phyloP scores from a whole-genome alignment of 441 rosid species.

The Aleurites moluccanus region DNA sequence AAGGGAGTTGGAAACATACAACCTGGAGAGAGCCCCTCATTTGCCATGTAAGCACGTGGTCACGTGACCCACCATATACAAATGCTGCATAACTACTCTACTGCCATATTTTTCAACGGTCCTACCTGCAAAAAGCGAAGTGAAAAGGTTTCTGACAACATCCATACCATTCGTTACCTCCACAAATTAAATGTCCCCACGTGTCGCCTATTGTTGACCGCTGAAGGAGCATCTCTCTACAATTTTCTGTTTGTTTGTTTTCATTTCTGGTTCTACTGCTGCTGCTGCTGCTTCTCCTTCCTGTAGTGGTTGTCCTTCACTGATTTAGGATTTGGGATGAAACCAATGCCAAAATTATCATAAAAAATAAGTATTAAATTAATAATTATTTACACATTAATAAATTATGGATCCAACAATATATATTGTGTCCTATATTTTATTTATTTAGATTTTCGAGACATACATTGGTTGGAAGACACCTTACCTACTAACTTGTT shows the following conservation, averaged over 20 bases:
- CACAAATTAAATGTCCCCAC: slow-evolving; percentile 7
- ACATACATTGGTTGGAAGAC: background rate
- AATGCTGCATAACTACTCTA: slow-evolving; percentile 13
- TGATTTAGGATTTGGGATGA: background rate
- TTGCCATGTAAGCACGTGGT: slow-evolving; percentile 34
- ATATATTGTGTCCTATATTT: no score
- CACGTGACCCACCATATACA: slow-evolving; percentile 26
- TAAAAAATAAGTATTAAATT: no score
- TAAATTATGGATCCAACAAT: no score
- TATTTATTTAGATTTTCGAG: no score
- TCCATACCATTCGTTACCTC: slow-evolving; percentile 16
- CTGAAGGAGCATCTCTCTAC: slow-evolving; percentile 7
- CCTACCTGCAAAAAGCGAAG: slow-evolving; percentile 31
- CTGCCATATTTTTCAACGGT: slow-evolving; percentile 6
- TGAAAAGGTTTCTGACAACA: slow-evolving; percentile 22
- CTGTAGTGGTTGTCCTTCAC: no score
- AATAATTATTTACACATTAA: no score
- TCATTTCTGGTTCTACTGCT: background rate
- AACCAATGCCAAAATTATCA: no score
- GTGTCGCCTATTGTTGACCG: background rate
- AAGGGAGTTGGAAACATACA: background rate
- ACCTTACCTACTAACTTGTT: background rate
- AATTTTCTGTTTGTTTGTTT: background rate
- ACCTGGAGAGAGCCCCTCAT: background rate
- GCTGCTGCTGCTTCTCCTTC: background rate